phyloP scores from a whole-genome alignment of 176 grass and related monocot genomes.

The Zoysia japonica region DNA sequence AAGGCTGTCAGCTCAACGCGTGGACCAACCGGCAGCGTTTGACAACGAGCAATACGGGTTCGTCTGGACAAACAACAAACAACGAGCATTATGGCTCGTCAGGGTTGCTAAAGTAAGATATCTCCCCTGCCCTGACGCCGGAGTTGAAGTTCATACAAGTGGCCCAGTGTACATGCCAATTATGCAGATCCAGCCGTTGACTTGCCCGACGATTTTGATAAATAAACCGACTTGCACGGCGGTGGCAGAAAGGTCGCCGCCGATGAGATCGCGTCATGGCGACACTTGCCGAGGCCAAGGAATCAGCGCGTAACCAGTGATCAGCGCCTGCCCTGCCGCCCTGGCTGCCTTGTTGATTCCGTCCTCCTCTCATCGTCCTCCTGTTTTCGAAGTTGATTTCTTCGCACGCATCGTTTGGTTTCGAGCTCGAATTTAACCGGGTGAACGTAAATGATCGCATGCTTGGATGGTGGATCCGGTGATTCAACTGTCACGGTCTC shows the following conservation, averaged over 20 bases:
- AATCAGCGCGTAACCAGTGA: not conserved
- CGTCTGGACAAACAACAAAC: not conserved
- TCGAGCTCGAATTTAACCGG: not conserved
- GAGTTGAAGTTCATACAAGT: slow-evolving; percentile 20
- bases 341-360: not conserved
- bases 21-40: slow-evolving; percentile 1
- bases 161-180: slow-evolving; percentile 3
- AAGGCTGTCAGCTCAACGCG: slow-evolving; percentile 24
- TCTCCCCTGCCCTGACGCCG: slow-evolving; percentile 12
- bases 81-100: slow-evolving; percentile 43
- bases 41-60: not conserved
- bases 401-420: not conserved
- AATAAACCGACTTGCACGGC: not conserved
- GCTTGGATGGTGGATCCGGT: not conserved
- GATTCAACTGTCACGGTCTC: not conserved
- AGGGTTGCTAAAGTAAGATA: slow-evolving; percentile 34
- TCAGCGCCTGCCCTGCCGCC: not conserved
- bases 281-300: slow-evolving; percentile 12
- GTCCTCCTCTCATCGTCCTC: not conserved
- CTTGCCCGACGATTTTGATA: not conserved
- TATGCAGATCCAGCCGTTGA: slow-evolving; percentile 26
- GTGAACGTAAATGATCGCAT: not conserved
- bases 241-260: slow-evolving; percentile 1
- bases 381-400: not conserved
- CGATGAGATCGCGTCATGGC: slow-evolving; percentile 34